These are phyloP conservation scores for Pseudocercospora fijiensis DNA, from an alignment of 2,329 filamentous ascomycete species.

Conservation along the genomic window DNA sequence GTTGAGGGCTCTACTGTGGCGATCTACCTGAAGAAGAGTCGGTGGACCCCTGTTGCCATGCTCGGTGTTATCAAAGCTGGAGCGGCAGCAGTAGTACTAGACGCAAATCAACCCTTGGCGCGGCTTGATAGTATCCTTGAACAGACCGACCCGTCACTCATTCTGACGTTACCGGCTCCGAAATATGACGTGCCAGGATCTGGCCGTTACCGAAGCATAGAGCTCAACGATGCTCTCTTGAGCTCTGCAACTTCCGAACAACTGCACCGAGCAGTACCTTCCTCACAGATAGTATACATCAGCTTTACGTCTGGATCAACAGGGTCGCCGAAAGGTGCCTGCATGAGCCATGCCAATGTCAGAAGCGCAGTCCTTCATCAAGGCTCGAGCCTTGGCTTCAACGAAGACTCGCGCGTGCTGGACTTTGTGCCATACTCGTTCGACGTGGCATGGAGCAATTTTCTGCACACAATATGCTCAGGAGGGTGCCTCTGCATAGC, in stretches of 20 bases:
- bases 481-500: constrained; percentile 23
- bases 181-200: background rate
- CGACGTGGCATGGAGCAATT: constrained; percentile 29
- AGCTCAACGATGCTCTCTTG: background rate
- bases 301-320: constrained; percentile 12
- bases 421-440: constrained; percentile 30
- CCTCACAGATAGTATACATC: background rate
- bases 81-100: constrained; percentile 32
- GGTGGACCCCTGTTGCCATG: constrained; percentile 33
- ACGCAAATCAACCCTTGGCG: constrained; percentile 29
- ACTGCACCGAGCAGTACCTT: constrained; percentile 9
- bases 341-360: constrained; percentile 15
- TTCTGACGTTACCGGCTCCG: constrained; percentile 13
- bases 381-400: constrained; percentile 12
- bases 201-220: background rate
- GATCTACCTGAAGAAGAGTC: constrained; percentile 33
- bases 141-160: constrained; percentile 27
- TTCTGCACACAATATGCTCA: constrained; percentile 23
- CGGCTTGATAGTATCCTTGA: constrained; percentile 31
- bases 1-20: constrained; percentile 18
- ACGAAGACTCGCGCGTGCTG: constrained; percentile 21
- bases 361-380: constrained; percentile 13
- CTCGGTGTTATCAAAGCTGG: constrained; percentile 37
- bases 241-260: background rate
- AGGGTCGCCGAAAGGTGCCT: constrained; percentile 10